These are phyloP conservation scores for Hericium rajendrae DNA, from an alignment of 768 basidiomycete species.

Conservation along the genomic window DNA sequence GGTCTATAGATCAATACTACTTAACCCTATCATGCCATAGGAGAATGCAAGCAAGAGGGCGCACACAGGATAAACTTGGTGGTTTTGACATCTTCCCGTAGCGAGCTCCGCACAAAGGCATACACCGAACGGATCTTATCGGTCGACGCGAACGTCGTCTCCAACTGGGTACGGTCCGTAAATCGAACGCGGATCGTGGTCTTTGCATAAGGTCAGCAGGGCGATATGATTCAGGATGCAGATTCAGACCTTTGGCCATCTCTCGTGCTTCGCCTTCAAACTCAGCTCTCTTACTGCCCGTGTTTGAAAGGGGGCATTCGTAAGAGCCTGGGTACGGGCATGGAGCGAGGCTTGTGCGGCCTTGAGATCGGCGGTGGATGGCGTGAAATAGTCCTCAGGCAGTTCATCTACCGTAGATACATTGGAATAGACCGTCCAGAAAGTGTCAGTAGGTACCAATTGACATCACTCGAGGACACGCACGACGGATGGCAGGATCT, in stretches of 20 bases:
- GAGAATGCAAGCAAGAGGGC: slow-evolving; percentile 19
- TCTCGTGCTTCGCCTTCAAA: slow-evolving; percentile 47
- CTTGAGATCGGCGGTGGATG: slow-evolving; percentile 61
- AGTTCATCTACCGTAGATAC: slow-evolving; percentile 23
- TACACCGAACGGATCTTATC: slow-evolving; percentile 79
- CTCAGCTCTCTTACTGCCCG: slow-evolving; percentile 54
- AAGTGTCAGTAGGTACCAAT: neutral
- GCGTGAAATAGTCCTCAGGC: slow-evolving; percentile 68
- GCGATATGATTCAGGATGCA: neutral
- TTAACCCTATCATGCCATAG: neutral
- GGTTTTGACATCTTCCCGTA: slow-evolving; percentile 67
- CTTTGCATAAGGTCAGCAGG: slow-evolving; percentile 26
- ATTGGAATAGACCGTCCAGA: neutral
- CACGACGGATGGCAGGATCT: neutral
- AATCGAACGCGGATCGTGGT: slow-evolving; percentile 79
- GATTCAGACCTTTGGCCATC: slow-evolving; percentile 60
- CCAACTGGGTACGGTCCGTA: slow-evolving; percentile 71
- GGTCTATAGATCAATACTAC: slow-evolving; percentile 37
- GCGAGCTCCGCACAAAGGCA: slow-evolving; percentile 65
- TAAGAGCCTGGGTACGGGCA: slow-evolving; percentile 51
- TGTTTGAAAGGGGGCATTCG: slow-evolving; percentile 62
- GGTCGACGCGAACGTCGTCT: slow-evolving; percentile 66
- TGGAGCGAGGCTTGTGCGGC: slow-evolving; percentile 53
- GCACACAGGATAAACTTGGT: slow-evolving; percentile 80
- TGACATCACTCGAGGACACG: neutral